phyloP scores from a whole-genome alignment of 139 green algal species.

The Protoeuglena noctilucae region DNA sequence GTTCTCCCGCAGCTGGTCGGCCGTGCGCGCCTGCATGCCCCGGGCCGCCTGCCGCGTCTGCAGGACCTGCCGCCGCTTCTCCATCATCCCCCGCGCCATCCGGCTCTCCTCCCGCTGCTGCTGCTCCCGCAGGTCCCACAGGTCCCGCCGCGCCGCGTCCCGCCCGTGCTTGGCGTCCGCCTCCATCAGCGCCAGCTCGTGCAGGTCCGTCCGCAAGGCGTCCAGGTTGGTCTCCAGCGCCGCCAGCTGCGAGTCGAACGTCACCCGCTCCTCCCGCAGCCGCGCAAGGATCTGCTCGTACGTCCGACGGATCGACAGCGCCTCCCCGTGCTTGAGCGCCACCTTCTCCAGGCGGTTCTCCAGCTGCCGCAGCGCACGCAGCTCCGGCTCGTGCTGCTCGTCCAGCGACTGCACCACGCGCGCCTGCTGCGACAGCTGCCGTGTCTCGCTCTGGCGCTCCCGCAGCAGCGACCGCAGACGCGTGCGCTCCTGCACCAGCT shows the following conservation, averaged over 20 bases:
- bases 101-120: no score
- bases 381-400: not conserved
- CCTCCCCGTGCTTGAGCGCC: not conserved
- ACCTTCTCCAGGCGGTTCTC: not conserved
- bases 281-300: not conserved
- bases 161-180: not conserved
- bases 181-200: not conserved
- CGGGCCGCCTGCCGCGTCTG: no score
- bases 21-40: no score
- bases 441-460: not conserved
- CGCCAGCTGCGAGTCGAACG: not conserved
- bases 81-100: no score
- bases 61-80: no score
- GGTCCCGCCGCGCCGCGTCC: not conserved
- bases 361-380: not conserved
- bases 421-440: not conserved
- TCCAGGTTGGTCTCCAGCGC: not conserved
- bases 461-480: not conserved
- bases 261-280: not conserved
- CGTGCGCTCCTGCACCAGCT: not conserved
- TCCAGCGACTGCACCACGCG: not conserved
- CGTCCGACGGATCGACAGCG: not conserved
- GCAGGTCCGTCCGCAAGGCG: not conserved
- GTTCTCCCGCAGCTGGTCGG: no score
- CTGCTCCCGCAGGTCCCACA: not conserved